phyloP scores from a whole-genome alignment of 177 flowering plant species.

The Vitis hybrid region DNA sequence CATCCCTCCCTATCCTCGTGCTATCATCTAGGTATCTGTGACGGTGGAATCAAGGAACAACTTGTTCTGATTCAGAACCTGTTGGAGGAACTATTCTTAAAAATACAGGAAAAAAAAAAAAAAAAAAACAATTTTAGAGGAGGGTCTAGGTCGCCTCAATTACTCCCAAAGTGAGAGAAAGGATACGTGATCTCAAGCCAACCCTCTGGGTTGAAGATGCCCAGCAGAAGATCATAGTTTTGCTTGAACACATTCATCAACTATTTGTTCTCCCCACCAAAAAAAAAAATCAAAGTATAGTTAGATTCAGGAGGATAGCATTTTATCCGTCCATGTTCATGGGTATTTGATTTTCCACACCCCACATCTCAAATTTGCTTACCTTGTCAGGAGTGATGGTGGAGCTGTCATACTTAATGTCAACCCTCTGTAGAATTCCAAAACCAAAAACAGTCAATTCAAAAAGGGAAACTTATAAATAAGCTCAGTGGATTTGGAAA shows the following conservation, averaged over 20 bases:
- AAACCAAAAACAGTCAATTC: background rate
- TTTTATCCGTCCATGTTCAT: too few species aligned
- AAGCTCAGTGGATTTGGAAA: too few species aligned
- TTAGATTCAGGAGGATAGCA: background rate
- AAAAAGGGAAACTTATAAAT: background rate
- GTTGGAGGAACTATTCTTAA: background rate
- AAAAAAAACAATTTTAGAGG: too few species aligned
- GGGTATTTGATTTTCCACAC: too few species aligned
- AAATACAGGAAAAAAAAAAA: background rate
- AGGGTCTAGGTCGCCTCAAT: too few species aligned
- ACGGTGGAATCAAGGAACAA: slow-evolving; percentile 23
- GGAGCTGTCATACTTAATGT: slow-evolving; percentile 59
- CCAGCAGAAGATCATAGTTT: slow-evolving; percentile 69
- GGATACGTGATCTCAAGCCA: slow-evolving; percentile 98
- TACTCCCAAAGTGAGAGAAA: slow-evolving; percentile 1
- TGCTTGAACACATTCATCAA: slow-evolving; percentile 77
- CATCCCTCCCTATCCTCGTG: slow-evolving; percentile 84
- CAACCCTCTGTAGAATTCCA: slow-evolving; percentile 61
- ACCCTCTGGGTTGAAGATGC: slow-evolving; percentile 95
- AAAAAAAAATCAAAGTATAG: too few species aligned
- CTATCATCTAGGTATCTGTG: slow-evolving; percentile 74
- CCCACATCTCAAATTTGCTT: background rate
- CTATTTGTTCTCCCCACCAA: slow-evolving; percentile 31
- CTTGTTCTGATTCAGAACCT: background rate
- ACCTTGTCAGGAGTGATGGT: slow-evolving; percentile 86